A percentile compares a stretch with the other conserved stretches of the same genome.
Conservation (phyloP, 2,329 filamentous ascomycete species). For the Colletotrichum scovillei region DNA sequence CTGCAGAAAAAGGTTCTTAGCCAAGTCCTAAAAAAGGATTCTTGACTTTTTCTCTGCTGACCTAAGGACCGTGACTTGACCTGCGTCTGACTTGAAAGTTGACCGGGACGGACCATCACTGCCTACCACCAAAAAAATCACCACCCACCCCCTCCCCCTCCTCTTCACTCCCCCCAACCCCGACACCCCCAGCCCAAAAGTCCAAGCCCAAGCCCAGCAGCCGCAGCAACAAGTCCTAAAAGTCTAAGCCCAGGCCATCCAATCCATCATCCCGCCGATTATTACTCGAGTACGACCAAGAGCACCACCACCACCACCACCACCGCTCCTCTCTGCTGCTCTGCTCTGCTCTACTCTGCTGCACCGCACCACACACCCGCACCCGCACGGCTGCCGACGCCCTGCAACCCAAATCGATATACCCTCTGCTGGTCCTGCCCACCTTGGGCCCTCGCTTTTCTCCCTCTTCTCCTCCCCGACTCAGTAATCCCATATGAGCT, state of each 20-base stretch:
- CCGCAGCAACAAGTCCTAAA: slow-evolving; percentile 17
- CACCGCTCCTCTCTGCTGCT: not conserved
- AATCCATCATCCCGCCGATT: slow-evolving; percentile 9
- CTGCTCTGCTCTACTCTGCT: not conserved
- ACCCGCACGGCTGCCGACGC: slow-evolving; percentile 20
- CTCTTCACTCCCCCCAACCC: slow-evolving; percentile 1
- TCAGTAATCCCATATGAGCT: slow-evolving; percentile 70
- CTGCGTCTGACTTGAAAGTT: not conserved
- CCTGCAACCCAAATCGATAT: slow-evolving; percentile 32
- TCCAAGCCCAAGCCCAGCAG: slow-evolving; percentile 7
- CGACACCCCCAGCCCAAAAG: slow-evolving; percentile 2
- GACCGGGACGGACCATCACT: not conserved
- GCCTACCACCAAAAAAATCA: not conserved
- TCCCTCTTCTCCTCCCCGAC: slow-evolving; percentile 31
- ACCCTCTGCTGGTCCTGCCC: slow-evolving; percentile 34
- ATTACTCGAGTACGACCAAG: not conserved
- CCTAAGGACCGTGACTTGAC: not conserved
- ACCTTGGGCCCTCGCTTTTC: slow-evolving; percentile 31
- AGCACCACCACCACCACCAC: slow-evolving; percentile 7
- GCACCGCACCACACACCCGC: not conserved
- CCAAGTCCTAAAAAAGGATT: not conserved
- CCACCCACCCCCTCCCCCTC: not conserved
- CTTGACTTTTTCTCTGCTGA: slow-evolving; percentile 2
- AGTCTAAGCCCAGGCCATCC: slow-evolving; percentile 18
- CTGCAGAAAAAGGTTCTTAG: not conserved